A percentile compares a stretch with the other conserved stretches of the same genome.
Evolutionary conservation across 1,284 basidiomycete species (phyloP).

Genomic region (Ceratobasidium sp.): DNA sequence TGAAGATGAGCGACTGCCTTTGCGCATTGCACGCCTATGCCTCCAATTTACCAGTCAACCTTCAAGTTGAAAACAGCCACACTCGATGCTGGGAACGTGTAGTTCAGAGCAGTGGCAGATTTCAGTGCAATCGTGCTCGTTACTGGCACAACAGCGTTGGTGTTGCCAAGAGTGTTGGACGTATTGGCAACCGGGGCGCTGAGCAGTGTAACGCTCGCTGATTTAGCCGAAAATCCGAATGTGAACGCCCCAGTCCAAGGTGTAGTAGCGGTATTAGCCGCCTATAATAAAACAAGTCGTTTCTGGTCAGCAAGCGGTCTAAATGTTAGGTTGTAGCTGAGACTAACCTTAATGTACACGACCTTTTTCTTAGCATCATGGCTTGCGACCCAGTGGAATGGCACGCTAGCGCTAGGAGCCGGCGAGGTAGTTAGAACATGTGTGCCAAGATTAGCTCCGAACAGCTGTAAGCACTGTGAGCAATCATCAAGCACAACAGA

Average conservation of each 20-base stretch:
- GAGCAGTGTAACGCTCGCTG: conserved; percentile 22
- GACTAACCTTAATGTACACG: conserved; percentile 39
- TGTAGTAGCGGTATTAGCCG: conserved; percentile 52
- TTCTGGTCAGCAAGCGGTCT: neutral
- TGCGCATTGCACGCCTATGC: no score
- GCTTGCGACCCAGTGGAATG: conserved; percentile 56
- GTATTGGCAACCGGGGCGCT: conserved; percentile 41
- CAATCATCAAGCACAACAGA: conserved; percentile 1
- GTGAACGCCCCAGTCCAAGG: conserved; percentile 54
- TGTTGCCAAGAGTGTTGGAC: conserved; percentile 49
- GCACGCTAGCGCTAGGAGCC: conserved; percentile 50
- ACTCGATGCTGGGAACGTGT: conserved; percentile 55
- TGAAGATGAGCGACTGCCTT: no score
- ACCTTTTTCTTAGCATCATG: conserved; percentile 45
- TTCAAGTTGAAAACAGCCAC: conserved; percentile 49
- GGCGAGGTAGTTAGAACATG: conserved; percentile 54
- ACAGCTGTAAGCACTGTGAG: conserved; percentile 50
- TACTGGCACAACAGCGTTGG: conserved; percentile 53
- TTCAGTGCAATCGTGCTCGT: conserved; percentile 54
- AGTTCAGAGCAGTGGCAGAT: conserved; percentile 53
- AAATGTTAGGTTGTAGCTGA: conserved; percentile 39
- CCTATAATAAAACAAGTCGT: conserved; percentile 46
- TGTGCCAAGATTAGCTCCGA: conserved; percentile 54
- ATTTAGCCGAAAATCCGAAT: conserved; percentile 50
- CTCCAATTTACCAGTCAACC: conserved; percentile 34